Base-by-base conservation (phyloP, 345 rosid genomes). In the Diplotaxis tenuifolia region DNA sequence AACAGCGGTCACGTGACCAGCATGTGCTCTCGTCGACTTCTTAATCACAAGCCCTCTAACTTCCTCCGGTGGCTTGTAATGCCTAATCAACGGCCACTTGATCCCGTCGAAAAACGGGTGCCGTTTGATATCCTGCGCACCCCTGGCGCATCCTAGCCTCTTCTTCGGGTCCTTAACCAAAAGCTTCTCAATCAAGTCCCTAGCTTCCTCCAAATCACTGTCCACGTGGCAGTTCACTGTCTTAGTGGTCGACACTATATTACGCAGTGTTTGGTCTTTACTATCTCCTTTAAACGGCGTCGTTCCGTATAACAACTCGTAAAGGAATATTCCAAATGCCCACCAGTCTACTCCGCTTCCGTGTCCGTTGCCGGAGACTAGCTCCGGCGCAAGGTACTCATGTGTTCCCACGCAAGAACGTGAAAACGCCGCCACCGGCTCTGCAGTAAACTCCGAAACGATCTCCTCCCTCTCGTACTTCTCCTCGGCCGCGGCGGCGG, bases 281-380 rank as follows among this genome's bases (percentile, higher is more conserved):
- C 78, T 83, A 42, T 60, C 83, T 67, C 97, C 98, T 5, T 87
- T 88, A 32, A 93, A 93, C 80, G 97, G 97, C 22, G 98, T 91
- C 75, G 83, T 65, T 2, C 98, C 98, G 25, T 84, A 78, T 40
- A 85, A 2, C 59, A 93, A 45, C 83, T 93, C 98, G 86, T 89
- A 86, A 9, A 82, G 65, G 34, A 93, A 75, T 34, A 91, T 79
- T 73, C 98, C 98, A 20, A 91, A 85, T 8, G 98, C 94, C 98
- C 97, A 93, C 98, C 98, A 93, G 65, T 93, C 97, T 10, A 93
- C 97, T 71, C 92, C 89, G 78, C 86, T 88, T 28, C 96, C 97
- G 78, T 93, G 97, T 9, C 94, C 98, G 71, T 79, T 83, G 0
- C 91, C 96, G 3, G 88, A 65, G 20, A 93, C 86, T 64, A 93